Evolutionary conservation across 129 eudicot species (phyloP).

Genomic region (Arctium lappa): DNA sequence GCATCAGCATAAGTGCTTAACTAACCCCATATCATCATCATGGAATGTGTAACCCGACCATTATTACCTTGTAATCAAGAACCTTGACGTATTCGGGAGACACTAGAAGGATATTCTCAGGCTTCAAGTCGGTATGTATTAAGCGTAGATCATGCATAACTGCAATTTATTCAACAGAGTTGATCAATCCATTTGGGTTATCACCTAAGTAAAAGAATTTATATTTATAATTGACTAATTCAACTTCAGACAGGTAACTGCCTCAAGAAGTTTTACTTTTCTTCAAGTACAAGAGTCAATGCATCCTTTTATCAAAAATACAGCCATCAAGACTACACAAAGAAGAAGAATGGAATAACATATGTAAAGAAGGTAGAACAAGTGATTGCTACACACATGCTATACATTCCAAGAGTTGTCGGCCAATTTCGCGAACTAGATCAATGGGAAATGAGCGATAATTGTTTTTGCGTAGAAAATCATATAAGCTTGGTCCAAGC

Average conservation of each 20-base stretch:
- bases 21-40: background rate
- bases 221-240: background rate
- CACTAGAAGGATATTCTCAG: constrained; percentile 66
- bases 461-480: constrained; percentile 78
- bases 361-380: background rate
- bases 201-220: background rate
- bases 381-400: constrained; percentile 66
- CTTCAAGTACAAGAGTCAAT: background rate
- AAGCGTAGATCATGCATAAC: constrained; percentile 79
- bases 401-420: constrained; percentile 80
- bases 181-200: background rate
- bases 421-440: constrained; percentile 78
- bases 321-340: background rate
- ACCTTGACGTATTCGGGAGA: constrained; percentile 56
- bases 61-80: constrained; percentile 59
- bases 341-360: background rate
- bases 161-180: constrained; percentile 16
- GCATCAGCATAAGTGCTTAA: background rate
- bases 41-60: background rate
- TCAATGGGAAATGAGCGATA: constrained; percentile 82
- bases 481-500: constrained; percentile 86
- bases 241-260: background rate
- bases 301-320: background rate
- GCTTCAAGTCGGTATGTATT: constrained; percentile 78
- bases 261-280: background rate